A percentile compares a stretch with the other conserved stretches of the same genome.
Conservation (phyloP, 1,284 basidiomycete genomes). For the Pseudozyma tsukubaensis region DNA sequence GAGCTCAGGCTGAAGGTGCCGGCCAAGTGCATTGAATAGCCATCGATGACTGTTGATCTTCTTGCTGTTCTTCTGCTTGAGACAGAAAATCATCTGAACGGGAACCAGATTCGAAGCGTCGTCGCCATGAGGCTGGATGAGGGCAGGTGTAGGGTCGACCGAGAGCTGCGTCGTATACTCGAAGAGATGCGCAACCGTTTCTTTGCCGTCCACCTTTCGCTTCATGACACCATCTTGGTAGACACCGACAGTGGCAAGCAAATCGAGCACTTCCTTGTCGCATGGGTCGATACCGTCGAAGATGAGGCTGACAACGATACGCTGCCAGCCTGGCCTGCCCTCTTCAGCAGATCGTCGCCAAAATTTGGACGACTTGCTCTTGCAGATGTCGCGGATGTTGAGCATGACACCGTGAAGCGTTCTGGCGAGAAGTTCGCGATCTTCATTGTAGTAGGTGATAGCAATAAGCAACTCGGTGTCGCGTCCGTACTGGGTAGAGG, state of each 20-base stretch:
- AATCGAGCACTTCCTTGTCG: constrained; percentile 77
- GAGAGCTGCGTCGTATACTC: constrained; percentile 75
- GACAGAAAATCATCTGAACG: constrained; percentile 92
- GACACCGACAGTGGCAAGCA: constrained; percentile 70
- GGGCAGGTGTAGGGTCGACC: constrained; percentile 85
- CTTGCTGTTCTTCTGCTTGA: constrained; percentile 96
- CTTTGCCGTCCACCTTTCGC: constrained; percentile 86
- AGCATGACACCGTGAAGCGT: constrained; percentile 95
- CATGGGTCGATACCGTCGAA: constrained; percentile 94
- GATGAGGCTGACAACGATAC: constrained; percentile 84
- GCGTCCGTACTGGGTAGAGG: constrained; percentile 83
- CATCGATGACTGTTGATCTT: constrained; percentile 76
- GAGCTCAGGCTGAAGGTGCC: constrained; percentile 71
- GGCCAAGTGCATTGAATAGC: constrained; percentile 96
- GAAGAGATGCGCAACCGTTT: constrained; percentile 85
- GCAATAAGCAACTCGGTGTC: constrained; percentile 89
- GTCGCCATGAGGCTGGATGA: constrained; percentile 87
- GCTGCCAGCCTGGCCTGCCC: constrained; percentile 82
- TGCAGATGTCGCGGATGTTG: constrained; percentile 98
- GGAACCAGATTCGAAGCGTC: constrained; percentile 85
- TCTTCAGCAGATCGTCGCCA: constrained; percentile 78
- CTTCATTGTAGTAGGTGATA: constrained; percentile 81
- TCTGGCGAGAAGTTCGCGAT: constrained; percentile 80
- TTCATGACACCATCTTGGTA: constrained; percentile 87
- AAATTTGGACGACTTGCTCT: constrained; percentile 92